phyloP scores from a whole-genome alignment of 805 yeast species.

The Myxozyma monticola region DNA sequence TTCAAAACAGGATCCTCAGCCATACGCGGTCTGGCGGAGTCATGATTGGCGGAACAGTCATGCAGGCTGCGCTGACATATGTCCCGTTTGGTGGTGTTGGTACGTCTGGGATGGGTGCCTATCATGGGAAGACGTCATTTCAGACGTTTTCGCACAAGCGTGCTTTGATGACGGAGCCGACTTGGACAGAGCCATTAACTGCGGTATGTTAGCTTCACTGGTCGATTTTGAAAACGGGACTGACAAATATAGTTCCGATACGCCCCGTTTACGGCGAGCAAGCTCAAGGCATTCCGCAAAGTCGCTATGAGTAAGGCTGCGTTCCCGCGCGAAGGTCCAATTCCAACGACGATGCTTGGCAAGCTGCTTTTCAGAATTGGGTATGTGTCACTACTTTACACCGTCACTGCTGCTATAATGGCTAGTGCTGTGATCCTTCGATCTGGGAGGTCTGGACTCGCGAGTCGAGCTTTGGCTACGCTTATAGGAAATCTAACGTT shows the following conservation, averaged over 20 bases:
- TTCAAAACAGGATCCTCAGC: constrained; percentile 51
- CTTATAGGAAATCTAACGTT: no score
- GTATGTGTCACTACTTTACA: constrained; percentile 7
- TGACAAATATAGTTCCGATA: constrained; percentile 13
- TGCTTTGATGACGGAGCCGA: constrained; percentile 62
- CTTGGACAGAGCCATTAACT: constrained; percentile 60
- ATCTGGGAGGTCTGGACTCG: no score
- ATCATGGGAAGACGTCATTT: constrained; percentile 73
- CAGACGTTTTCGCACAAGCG: constrained; percentile 77
- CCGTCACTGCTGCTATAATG: no score
- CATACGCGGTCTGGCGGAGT: constrained; percentile 71
- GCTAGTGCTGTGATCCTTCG: no score
- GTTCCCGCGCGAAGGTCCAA: constrained; percentile 25
- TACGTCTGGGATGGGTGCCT: constrained; percentile 74
- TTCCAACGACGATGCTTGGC: constrained; percentile 14
- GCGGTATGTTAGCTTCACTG: constrained; percentile 51
- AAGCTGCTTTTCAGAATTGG: constrained; percentile 3
- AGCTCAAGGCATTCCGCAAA: background rate
- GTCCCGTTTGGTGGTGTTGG: constrained; percentile 95
- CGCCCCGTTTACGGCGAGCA: constrained; percentile 19
- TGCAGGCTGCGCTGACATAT: constrained; percentile 65
- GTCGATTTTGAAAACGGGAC: background rate
- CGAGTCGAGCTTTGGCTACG: no score
- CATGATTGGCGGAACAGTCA: constrained; percentile 65
- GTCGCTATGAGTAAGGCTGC: constrained; percentile 1